Base-by-base conservation (phyloP, 495 filamentous ascomycete species). In the Daldinia loculata region DNA sequence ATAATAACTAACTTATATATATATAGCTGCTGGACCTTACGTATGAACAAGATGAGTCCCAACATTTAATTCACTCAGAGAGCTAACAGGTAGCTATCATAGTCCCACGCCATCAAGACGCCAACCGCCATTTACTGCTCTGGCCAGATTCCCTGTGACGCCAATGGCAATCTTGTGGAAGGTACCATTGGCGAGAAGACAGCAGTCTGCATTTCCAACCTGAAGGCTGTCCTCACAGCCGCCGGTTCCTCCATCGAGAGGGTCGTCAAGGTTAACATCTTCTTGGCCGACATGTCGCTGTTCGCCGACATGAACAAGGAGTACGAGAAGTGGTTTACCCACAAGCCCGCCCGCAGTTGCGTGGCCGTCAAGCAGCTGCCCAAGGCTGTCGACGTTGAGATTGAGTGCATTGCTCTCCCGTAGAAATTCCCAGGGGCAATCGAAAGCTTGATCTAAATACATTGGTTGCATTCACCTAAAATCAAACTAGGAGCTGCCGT, bases 321-420 rank as follows among this genome's bases (percentile, higher is more conserved):
- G 78, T 98, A 97, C 76, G 91, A 90, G 83, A 92, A 92, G 83
- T 91, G 89, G 85, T 95, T 97, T 81, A 82, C 83, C 39, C 90
- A 92, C 83, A 95, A 94, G 86, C 95, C 95, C 17, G 93, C 95
- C 30, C 88, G 95, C 53, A 95, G 92, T 82, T 98, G 95, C 81
- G 92, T 98, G 63, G 95, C 93, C 56, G 95, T 95, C 55, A 88
- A 89, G 79, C 88, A 94, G 83, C 84, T 98, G 70, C 95, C 95
- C 59, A 97, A 97, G 88, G 91, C 89, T 38, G 94, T 94, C 55
- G 88, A 89, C 56, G 89, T 97, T 60, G 95, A 98, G 88, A 97
- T 98, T 79, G 95, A 98, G 87, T 92, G 91, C 80, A 89, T 91
- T 81, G 90, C 89, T 77, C 88, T 91, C 81, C 91, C 82, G 56